Conservation (phyloP, 1,139 yeast species). For the Geotrichum histeridarum region DNA sequence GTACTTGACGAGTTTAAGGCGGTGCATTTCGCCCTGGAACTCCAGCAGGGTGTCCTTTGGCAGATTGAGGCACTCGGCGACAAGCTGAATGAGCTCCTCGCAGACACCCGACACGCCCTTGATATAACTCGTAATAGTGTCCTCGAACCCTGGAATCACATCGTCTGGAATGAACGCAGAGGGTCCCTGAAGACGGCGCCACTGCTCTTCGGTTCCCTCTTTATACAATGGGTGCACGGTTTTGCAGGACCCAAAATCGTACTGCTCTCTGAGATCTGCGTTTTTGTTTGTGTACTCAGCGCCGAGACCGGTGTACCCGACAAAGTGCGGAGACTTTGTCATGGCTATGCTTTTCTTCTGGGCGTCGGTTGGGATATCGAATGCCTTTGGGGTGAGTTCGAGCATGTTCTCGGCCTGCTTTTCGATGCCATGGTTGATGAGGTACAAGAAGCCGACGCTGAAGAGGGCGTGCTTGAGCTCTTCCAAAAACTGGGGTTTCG, state of each 20-base stretch:
- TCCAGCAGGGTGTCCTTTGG: constrained; percentile 44
- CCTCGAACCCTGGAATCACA: constrained; percentile 49
- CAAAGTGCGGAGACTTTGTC: constrained; percentile 59
- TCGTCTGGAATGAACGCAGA: constrained; percentile 53
- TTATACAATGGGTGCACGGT: constrained; percentile 29
- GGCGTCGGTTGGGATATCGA: constrained; percentile 49
- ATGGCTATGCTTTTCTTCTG: constrained; percentile 50
- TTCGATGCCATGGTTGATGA: constrained; percentile 47
- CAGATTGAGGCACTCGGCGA: constrained; percentile 53
- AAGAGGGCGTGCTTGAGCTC: constrained; percentile 53
- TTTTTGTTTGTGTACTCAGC: constrained; percentile 59
- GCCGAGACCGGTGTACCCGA: constrained; percentile 62
- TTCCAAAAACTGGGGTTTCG: constrained; percentile 44
- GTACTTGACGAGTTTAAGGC: constrained; percentile 38
- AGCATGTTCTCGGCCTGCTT: constrained; percentile 43
- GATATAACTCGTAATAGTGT: constrained; percentile 45
- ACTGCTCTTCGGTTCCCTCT: constrained; percentile 31
- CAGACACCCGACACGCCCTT: constrained; percentile 47
- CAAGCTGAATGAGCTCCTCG: constrained; percentile 43
- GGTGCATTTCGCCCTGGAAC: constrained; percentile 41
- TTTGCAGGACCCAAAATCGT: constrained; percentile 59
- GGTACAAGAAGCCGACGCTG: constrained; percentile 56
- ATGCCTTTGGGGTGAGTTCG: constrained; percentile 46
- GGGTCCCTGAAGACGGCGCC: constrained; percentile 60
- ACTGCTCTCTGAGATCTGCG: constrained; percentile 64